Base-by-base conservation (phyloP, 495 filamentous ascomycete species). In the Hyaloscypha hepaticicola region DNA sequence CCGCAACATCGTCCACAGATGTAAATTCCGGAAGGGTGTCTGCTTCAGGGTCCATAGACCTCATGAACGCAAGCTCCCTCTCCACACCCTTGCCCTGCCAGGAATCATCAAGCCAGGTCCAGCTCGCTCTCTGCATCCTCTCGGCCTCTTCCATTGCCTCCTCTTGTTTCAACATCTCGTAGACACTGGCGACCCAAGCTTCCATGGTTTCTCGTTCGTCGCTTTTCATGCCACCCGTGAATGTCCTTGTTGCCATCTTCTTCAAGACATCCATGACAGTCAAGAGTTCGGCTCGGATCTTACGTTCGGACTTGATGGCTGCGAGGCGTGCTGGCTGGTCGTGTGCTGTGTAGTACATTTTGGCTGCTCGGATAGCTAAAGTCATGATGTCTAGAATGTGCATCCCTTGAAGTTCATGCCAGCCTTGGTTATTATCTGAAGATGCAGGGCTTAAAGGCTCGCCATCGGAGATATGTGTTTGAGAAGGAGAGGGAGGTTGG, bases 351-450 rank as follows among this genome's bases (percentile, higher is more conserved):
- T 97, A 98, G 78, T 97, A 99, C 51, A 93, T 87, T 73, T 93
- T 96, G 34, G 95, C 95, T 7, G 96, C 93, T 34, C 92, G 88
- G 63, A 99, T 97, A 16, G 93, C 93, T 51, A 97, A 80, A 3
- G 95, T 99, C 75, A 94, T 87, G 53, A 96, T 85, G 71, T 98
- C 95, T 38, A 97, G 79, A 45, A 99, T 84, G 63, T 96, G 90
- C 78, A 97, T 84, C 8, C 95, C 95, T 73, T 97, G 90, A 6
- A 97, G 82, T 72, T 97, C 91, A 71, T 90, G 84, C 83, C 89
- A 95, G 7, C 88, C 89, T 28, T 79, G 73, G 28, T 84, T 71
- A 21, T 76, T 73, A 31, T 78, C 75, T 27, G 66, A 52, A 22
- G 66, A 57, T 19, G 66, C 51, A 25, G 70, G 68, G 56, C 14